Percentiles rank a stretch among this genome's conserved stretches.
Evolutionary conservation across 306 rosid genomes (phyloP).

Genomic region (Pterocarpus santalinus): DNA sequence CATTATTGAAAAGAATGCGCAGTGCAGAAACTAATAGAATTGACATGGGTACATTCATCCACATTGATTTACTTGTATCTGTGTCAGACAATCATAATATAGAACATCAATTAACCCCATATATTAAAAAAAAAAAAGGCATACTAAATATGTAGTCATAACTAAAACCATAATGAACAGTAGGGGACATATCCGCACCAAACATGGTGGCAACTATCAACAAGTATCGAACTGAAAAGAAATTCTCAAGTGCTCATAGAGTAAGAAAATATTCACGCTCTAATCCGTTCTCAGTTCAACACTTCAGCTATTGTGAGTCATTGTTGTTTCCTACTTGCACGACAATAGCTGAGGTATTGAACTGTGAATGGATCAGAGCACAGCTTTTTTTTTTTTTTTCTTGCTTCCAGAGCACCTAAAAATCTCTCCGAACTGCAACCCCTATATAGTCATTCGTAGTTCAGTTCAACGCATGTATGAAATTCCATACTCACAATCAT

Average conservation of each 20-base stretch:
- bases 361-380: no score
- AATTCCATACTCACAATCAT: slow-evolving; percentile 5
- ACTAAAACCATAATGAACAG: slow-evolving; percentile 22
- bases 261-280: no score
- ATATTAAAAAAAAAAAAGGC: neutral
- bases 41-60: slow-evolving; percentile 91
- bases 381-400: no score
- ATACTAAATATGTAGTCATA: slow-evolving; percentile 12
- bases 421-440: neutral
- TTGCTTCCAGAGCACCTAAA: no score
- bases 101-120: neutral
- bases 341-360: no score
- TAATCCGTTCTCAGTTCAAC: no score
- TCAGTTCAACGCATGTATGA: slow-evolving; percentile 12
- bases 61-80: slow-evolving; percentile 97
- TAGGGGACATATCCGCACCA: neutral
- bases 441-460: neutral
- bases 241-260: no score
- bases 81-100: slow-evolving; percentile 32
- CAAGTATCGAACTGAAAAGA: neutral
- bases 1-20: slow-evolving; percentile 70
- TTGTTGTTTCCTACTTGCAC: no score
- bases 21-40: slow-evolving; percentile 75
- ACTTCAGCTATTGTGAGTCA: no score
- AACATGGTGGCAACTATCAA: neutral